phyloP scores from a whole-genome alignment of 1,284 basidiomycete genomes.

The Cystobasidiaceae sp. region DNA sequence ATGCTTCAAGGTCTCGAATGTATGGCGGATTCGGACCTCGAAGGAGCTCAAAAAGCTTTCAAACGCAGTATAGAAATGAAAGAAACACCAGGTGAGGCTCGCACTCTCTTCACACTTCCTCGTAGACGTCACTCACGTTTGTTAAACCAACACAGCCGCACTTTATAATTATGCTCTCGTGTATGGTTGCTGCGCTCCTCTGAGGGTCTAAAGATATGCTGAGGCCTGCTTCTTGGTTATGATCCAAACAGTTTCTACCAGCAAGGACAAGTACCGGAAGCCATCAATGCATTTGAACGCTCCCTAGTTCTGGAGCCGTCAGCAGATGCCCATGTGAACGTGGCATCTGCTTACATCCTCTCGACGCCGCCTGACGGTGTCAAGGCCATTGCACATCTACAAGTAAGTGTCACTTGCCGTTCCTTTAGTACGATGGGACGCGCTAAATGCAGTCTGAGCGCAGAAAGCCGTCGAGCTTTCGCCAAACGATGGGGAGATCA shows the following conservation, averaged over 20 bases:
- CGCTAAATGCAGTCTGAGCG: background rate
- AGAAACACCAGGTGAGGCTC: constrained; percentile 20
- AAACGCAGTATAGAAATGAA: constrained; percentile 19
- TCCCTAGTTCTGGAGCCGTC: constrained; percentile 22
- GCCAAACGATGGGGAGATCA: constrained; percentile 25
- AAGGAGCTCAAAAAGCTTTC: constrained; percentile 19
- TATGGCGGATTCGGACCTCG: constrained; percentile 14
- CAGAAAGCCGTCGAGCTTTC: constrained; percentile 26
- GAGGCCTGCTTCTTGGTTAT: background rate
- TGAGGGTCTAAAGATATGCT: background rate
- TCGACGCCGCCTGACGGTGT: constrained; percentile 22
- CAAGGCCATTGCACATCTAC: constrained; percentile 28
- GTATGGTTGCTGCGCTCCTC: background rate
- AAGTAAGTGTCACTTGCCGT: background rate
- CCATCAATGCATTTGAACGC: constrained; percentile 24
- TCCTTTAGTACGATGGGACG: too few species aligned
- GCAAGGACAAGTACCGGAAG: constrained; percentile 7
- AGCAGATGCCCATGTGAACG: constrained; percentile 28
- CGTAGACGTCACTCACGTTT: background rate
- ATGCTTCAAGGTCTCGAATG: constrained; percentile 20
- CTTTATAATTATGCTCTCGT: constrained; percentile 23
- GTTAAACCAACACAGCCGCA: background rate
- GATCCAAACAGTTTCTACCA: constrained; percentile 12
- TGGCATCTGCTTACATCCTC: constrained; percentile 28
- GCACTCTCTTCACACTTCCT: background rate